A percentile compares a stretch with the other conserved stretches of the same genome.
These are phyloP conservation scores for Ilex aquifolium DNA, from an alignment of 257 asterid genomes.

Conservation along the genomic window DNA sequence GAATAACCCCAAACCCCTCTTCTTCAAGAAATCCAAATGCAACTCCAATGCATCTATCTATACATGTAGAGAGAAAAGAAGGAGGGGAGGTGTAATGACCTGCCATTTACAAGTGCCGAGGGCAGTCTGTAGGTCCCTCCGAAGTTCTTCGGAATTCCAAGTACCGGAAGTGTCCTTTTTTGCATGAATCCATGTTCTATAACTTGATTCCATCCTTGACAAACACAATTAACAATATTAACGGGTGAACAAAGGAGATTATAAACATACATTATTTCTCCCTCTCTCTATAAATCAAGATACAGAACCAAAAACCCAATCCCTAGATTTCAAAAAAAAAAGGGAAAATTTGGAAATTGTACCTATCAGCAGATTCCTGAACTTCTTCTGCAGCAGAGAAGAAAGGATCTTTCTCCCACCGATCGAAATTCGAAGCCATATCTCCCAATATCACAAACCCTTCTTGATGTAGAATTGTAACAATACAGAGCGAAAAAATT, in stretches of 20 bases:
- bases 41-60: too few relatives aligned
- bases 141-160: constrained; percentile 1
- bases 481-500: not conserved
- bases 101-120: not conserved
- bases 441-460: constrained; percentile 9
- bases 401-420: constrained; percentile 96
- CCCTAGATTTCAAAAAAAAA: not conserved
- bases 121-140: not conserved
- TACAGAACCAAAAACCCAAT: not conserved
- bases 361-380: constrained; percentile 96
- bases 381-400: constrained; percentile 96
- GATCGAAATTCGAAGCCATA: constrained; percentile 71
- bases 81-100: not conserved
- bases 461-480: constrained; percentile 2
- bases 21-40: too few relatives aligned
- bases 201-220: constrained; percentile 83
- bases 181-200: not conserved
- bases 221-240: constrained; percentile 10
- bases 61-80: too few relatives aligned
- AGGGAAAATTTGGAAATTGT: not conserved
- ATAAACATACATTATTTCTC: too few relatives aligned
- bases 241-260: not conserved
- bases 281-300: too few relatives aligned
- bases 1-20: too few relatives aligned
- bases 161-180: not conserved